Evolutionary conservation across 305 asterid species (phyloP).

Genomic region (Lippia alba): DNA sequence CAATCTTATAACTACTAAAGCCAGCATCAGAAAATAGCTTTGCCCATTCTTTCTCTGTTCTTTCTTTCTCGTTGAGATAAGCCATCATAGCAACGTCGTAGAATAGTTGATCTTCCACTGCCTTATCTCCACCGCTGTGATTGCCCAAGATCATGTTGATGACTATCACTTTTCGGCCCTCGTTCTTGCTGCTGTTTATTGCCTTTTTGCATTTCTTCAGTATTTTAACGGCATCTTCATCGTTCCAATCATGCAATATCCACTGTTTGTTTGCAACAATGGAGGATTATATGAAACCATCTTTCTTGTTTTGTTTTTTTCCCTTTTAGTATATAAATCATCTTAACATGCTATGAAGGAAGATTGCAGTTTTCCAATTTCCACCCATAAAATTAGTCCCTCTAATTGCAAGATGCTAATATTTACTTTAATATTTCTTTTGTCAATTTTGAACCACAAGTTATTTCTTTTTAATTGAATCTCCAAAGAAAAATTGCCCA

Average conservation of each 20-base stretch:
- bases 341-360: too few relatives aligned
- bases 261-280: constrained; percentile 36
- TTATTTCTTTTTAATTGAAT: too few relatives aligned
- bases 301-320: too few relatives aligned
- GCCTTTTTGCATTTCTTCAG: constrained; percentile 58
- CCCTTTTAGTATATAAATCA: background rate
- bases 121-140: constrained; percentile 20
- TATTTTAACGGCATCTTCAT: constrained; percentile 44
- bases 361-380: too few relatives aligned
- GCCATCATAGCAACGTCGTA: constrained; percentile 52
- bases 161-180: constrained; percentile 48
- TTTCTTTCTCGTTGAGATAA: constrained; percentile 42
- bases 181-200: constrained; percentile 30
- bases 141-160: constrained; percentile 42
- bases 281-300: background rate
- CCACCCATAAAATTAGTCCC: too few relatives aligned
- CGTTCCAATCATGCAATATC: constrained; percentile 59
- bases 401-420: too few relatives aligned
- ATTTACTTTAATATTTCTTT: too few relatives aligned
- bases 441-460: too few relatives aligned
- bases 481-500: too few relatives aligned
- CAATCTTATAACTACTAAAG: constrained; percentile 29
- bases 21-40: constrained; percentile 34
- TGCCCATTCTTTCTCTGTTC: constrained; percentile 50
- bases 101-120: constrained; percentile 39